These are phyloP conservation scores for Martiniozyma abietophila DNA, from an alignment of 805 yeast genomes.

Conservation along the genomic window DNA sequence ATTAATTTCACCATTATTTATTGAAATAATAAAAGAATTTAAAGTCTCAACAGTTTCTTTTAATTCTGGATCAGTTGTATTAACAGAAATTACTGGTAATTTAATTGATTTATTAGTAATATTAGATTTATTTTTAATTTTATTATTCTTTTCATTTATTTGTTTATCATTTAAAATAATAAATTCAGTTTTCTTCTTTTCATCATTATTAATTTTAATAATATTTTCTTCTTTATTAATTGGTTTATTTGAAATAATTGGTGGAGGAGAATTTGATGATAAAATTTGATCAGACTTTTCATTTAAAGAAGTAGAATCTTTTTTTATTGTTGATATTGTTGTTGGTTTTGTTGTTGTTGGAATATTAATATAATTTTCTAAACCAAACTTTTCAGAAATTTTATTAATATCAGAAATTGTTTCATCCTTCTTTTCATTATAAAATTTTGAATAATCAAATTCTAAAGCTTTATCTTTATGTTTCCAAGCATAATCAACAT, in stretches of 20 bases:
- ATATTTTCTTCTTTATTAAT: conserved; percentile 5
- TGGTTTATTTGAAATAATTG: conserved; percentile 2
- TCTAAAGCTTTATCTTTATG: conserved; percentile 18
- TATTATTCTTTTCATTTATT: not conserved
- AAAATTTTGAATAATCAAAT: conserved; percentile 10
- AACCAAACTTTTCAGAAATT: conserved; percentile 24
- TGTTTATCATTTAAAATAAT: conserved; percentile 2
- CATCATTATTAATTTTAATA: conserved; percentile 1
- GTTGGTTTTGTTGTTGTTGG: too few relatives aligned
- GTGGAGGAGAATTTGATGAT: conserved; percentile 5
- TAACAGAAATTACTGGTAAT: conserved; percentile 25
- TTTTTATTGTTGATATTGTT: too few relatives aligned
- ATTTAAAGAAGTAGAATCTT: conserved; percentile 41
- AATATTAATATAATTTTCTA: conserved; percentile 31
- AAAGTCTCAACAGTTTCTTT: conserved; percentile 27
- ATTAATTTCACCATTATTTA: conserved; percentile 18
- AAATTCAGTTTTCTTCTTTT: conserved; percentile 2
- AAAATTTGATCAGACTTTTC: conserved; percentile 45
- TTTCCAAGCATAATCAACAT: conserved; percentile 32
- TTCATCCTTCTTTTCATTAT: conserved; percentile 4
- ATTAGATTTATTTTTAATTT: not conserved
- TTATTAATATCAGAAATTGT: conserved; percentile 6
- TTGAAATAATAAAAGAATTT: conserved; percentile 27
- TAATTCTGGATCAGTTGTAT: conserved; percentile 26
- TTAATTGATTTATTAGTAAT: conserved; percentile 4